phyloP scores from a whole-genome alignment of 2,329 filamentous ascomycete species.

The Colletotrichum liriopes region DNA sequence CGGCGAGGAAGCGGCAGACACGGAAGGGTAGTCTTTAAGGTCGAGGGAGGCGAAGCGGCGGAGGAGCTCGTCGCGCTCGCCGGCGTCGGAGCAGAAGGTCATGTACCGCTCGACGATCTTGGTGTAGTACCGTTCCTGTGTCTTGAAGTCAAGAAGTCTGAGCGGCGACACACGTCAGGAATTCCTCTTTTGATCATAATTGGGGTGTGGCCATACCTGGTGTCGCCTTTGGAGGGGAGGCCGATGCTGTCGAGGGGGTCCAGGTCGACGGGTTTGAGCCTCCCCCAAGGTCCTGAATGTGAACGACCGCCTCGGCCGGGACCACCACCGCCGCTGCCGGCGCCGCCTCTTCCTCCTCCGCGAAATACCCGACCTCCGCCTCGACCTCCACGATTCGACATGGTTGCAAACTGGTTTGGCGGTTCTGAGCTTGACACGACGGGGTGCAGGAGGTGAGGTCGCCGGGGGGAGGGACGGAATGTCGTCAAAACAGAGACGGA shows the following conservation, averaged over 20 bases:
- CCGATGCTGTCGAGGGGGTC: conserved; percentile 88
- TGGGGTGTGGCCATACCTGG: conserved; percentile 69
- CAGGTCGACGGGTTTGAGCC: conserved; percentile 80
- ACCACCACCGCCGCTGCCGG: not conserved
- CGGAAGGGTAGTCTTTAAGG: conserved; percentile 49
- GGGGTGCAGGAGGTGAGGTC: conserved; percentile 6
- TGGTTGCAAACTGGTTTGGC: conserved; percentile 1
- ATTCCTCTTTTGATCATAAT: conserved; percentile 1
- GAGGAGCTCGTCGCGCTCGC: conserved; percentile 81
- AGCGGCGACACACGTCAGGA: conserved; percentile 12
- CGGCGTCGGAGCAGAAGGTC: conserved; percentile 85
- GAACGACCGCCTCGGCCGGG: conserved; percentile 49
- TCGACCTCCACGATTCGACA: conserved; percentile 38
- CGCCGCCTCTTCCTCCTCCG: conserved; percentile 18
- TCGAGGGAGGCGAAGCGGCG: conserved; percentile 80
- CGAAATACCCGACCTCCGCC: conserved; percentile 10
- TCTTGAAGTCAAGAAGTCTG: conserved; percentile 81
- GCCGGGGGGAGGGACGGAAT: not conserved
- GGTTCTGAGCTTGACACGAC: not conserved
- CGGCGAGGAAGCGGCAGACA: conserved; percentile 36
- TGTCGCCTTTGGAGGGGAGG: conserved; percentile 92
- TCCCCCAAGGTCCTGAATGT: conserved; percentile 74
- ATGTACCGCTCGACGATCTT: conserved; percentile 92
- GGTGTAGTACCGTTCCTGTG: conserved; percentile 88
- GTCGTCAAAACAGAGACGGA: conserved; percentile 42